phyloP scores from a whole-genome alignment of 2,329 filamentous ascomycete genomes.

The Colletotrichum tamarilloi region DNA sequence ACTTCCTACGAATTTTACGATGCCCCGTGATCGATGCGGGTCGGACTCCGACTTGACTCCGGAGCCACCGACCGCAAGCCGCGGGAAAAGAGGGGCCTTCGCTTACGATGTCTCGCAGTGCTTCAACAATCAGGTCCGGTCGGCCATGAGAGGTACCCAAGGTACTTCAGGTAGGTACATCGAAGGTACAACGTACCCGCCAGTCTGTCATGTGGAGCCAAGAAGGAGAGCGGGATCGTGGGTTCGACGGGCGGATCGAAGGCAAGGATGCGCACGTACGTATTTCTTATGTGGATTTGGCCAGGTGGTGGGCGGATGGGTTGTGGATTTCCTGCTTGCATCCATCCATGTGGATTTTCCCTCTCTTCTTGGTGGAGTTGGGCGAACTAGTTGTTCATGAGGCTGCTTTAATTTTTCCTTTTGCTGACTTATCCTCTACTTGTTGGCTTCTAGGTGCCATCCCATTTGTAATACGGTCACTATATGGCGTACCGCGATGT shows the following conservation, averaged over 20 bases:
- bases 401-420: background rate
- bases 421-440: background rate
- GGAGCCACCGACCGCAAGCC: constrained; percentile 12
- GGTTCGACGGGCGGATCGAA: constrained; percentile 27
- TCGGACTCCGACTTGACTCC: constrained; percentile 27
- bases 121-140: background rate
- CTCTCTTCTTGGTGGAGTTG: background rate
- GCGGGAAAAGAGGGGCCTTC: background rate
- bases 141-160: background rate
- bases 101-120: background rate
- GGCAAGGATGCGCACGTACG: constrained; percentile 5
- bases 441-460: background rate
- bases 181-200: background rate
- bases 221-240: constrained; percentile 16
- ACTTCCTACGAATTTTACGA: background rate
- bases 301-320: background rate
- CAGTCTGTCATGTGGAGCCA: background rate
- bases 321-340: background rate
- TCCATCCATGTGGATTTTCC: background rate
- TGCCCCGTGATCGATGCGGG: constrained; percentile 14
- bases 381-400: background rate
- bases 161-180: background rate
- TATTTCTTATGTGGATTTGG: background rate
- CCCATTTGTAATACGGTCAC: background rate
- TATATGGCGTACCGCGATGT: background rate